A percentile compares a stretch with the other conserved stretches of the same genome.
Evolutionary conservation across 164 flowering plant genomes (phyloP).

Genomic region (Stephania cephalantha): DNA sequence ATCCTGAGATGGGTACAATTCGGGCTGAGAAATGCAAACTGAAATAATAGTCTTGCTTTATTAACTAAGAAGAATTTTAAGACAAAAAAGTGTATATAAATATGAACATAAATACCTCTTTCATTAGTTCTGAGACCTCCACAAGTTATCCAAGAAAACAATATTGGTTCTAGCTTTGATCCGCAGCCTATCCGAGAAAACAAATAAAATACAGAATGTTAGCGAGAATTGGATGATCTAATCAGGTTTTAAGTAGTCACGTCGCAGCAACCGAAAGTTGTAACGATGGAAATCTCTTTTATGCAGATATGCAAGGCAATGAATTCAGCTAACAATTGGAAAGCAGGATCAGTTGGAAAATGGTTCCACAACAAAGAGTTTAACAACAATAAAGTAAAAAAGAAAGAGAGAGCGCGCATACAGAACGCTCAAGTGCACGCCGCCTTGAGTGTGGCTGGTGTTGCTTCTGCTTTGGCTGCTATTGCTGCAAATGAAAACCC

Average conservation of each 20-base stretch:
- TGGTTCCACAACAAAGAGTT: slow-evolving; percentile 72
- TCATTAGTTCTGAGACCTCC: no score
- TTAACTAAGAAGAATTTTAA: no score
- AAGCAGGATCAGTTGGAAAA: slow-evolving; percentile 46
- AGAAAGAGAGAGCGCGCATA: slow-evolving; percentile 63
- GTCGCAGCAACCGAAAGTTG: not conserved
- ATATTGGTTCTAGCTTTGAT: no score
- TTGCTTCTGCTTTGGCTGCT: slow-evolving; percentile 82
- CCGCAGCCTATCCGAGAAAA: no score
- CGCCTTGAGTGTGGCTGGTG: slow-evolving; percentile 65
- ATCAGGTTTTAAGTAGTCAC: not conserved
- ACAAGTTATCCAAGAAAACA: no score
- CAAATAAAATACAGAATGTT: no score
- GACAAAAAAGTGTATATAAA: no score
- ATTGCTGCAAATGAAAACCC: slow-evolving; percentile 48
- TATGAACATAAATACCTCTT: no score
- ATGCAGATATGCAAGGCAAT: slow-evolving; percentile 25
- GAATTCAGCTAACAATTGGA: slow-evolving; percentile 18
- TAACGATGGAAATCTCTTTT: not conserved
- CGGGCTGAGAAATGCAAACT: no score
- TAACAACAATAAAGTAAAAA: slow-evolving; percentile 28
- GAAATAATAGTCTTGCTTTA: no score
- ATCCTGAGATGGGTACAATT: no score
- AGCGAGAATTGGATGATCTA: not conserved
- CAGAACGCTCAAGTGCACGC: slow-evolving; percentile 75